Conservation (phyloP, 2,329 filamentous ascomycete genomes). For the Pestalotiopsis sp. region DNA sequence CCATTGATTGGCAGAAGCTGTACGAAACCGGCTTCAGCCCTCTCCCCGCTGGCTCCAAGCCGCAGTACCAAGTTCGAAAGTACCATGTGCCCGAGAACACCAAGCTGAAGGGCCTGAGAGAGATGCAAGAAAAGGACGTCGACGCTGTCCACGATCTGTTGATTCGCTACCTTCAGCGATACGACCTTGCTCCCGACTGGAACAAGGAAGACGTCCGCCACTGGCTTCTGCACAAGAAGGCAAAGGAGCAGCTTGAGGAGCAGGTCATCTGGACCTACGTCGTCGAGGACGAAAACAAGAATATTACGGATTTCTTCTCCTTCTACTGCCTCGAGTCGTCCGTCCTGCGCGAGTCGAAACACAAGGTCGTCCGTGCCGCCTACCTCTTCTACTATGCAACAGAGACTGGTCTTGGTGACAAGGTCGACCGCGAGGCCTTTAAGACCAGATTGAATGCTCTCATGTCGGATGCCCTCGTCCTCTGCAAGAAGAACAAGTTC, state of each 20-base stretch:
- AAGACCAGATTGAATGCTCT: slow-evolving; percentile 80
- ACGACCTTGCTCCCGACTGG: slow-evolving; percentile 83
- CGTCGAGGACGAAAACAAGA: slow-evolving; percentile 72
- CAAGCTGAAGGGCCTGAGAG: slow-evolving; percentile 71
- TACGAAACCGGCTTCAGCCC: slow-evolving; percentile 94
- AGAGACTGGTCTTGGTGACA: slow-evolving; percentile 68
- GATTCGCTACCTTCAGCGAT: slow-evolving; percentile 74
- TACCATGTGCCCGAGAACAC: slow-evolving; percentile 80
- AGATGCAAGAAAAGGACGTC: slow-evolving; percentile 78
- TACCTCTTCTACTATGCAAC: slow-evolving; percentile 98
- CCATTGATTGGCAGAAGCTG: slow-evolving; percentile 93
- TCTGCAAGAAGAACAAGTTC: slow-evolving; percentile 81
- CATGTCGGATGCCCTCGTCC: slow-evolving; percentile 80
- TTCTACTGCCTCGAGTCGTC: slow-evolving; percentile 96
- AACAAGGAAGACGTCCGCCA: slow-evolving; percentile 79
- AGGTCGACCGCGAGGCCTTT: slow-evolving; percentile 57
- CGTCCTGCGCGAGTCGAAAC: slow-evolving; percentile 78
- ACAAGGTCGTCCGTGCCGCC: slow-evolving; percentile 80
- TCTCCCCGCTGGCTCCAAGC: slow-evolving; percentile 80
- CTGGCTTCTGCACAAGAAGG: slow-evolving; percentile 76
- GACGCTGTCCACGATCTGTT: slow-evolving; percentile 74
- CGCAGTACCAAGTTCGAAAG: slow-evolving; percentile 79
- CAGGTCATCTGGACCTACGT: slow-evolving; percentile 95
- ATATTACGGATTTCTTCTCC: slow-evolving; percentile 94
- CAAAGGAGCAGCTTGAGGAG: slow-evolving; percentile 55